Base-by-base conservation (phyloP, 2,329 filamentous ascomycete species). In the Hypoxylon sp. region DNA sequence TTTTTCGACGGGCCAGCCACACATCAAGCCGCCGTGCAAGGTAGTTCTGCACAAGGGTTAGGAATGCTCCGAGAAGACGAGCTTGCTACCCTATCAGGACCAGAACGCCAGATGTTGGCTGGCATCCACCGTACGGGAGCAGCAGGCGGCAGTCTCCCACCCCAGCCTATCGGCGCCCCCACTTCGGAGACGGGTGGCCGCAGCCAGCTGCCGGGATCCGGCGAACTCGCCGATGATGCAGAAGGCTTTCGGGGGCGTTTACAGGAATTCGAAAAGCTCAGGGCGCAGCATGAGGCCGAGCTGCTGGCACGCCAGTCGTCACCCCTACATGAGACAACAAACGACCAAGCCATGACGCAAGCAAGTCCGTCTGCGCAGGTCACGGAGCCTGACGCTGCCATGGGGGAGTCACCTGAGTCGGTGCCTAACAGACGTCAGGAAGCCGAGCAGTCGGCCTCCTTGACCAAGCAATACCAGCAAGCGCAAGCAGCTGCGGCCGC, bases 261-360 rank as follows among this genome's bases (percentile, higher is more conserved):
- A 17, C 86, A 90, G 65, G 89, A 97, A 70, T 97, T 97, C 71
- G 86, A 96, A 67, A 85, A 89, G 24, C 77, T 95, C 46, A 85
- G 90, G 66, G 84, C 88, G n/a, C 85, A 90, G 69, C 84, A 88
- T 57, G 91, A 93, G 55, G 79, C 82, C 13, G 78, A 82, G 47
- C 74, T 78, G 55, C 68, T 71, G 21, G 73, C 74, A 13, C 68
- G 71, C 24, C 67, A 72, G n/a, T 65, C 64, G 5, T 60, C 58
- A 2, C 63, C 55, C 13, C 58, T 65, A 7, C 64, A 64, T 8
- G 63, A 65, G 3, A 46, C 61, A 20, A 52, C 58, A 7, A 56
- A 63, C 17, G 64, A 69, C 8, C 48, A 58, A 18, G 52, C 29
- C 3, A 46, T 51, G 5, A 55, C 42, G 45, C 67, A 54, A 47